Conservation (phyloP, 2,329 filamentous ascomycete genomes). For the Neoscytalidium dimidiatum region DNA sequence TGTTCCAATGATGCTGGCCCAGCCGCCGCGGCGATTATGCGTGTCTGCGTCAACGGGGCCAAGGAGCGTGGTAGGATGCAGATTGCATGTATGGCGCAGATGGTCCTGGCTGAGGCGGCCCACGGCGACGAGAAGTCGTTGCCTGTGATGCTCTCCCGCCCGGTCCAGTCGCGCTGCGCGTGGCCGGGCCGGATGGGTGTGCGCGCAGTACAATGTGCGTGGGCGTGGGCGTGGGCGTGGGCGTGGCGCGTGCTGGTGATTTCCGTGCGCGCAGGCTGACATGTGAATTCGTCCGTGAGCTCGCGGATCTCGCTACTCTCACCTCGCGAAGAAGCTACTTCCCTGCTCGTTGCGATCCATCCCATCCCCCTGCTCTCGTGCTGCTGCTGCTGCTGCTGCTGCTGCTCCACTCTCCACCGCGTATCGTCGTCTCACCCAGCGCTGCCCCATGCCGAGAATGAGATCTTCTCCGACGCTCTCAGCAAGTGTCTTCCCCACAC, state of each 20-base stretch:
- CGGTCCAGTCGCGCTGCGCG: neutral
- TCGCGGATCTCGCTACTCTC: slow-evolving; percentile 2
- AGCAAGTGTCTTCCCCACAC: neutral
- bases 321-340: too few species aligned
- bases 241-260: neutral
- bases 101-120: neutral
- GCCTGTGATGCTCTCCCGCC: too few species aligned
- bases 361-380: too few species aligned
- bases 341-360: neutral
- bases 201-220: too few species aligned
- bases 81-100: neutral
- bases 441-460: neutral
- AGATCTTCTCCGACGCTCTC: neutral
- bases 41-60: neutral
- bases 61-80: neutral
- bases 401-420: neutral
- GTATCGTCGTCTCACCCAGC: neutral
- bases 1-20: neutral
- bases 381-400: too few species aligned
- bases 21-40: neutral
- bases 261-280: neutral
- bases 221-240: too few species aligned
- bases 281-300: slow-evolving; percentile 11
- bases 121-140: neutral
- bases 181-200: too few species aligned